These are phyloP conservation scores for Lentinula sp. DNA, from an alignment of 768 basidiomycete genomes.

Conservation along the genomic window DNA sequence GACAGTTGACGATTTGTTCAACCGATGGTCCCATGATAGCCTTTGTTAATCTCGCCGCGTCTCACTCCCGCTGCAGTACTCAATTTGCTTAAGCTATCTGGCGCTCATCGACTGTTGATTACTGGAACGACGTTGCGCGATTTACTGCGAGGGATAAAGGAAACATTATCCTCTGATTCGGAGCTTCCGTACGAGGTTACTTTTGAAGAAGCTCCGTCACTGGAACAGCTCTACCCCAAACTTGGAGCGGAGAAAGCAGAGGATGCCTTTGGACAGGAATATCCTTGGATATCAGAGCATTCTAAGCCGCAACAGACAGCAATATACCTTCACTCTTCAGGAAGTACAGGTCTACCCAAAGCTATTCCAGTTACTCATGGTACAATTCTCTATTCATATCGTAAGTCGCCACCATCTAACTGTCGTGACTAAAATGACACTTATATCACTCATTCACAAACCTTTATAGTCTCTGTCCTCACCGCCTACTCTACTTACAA, in stretches of 20 bases:
- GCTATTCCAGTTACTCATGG: constrained; percentile 13
- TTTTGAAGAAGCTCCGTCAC: constrained; percentile 24
- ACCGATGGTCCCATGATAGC: constrained; percentile 8
- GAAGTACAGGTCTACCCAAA: constrained; percentile 12
- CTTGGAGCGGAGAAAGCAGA: constrained; percentile 14
- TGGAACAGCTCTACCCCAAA: constrained; percentile 25
- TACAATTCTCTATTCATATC: constrained; percentile 11
- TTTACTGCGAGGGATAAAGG: constrained; percentile 10
- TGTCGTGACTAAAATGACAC: too few relatives aligned
- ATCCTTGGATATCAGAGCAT: background rate
- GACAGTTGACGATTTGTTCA: background rate
- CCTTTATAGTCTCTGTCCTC: background rate
- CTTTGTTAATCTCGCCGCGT: constrained; percentile 17
- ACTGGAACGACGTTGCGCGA: constrained; percentile 3
- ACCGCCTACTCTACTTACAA: background rate
- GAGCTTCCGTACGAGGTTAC: background rate
- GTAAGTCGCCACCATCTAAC: background rate
- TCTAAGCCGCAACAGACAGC: constrained; percentile 8
- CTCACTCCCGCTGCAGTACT: constrained; percentile 15
- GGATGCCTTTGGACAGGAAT: constrained; percentile 15
- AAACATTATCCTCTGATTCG: background rate
- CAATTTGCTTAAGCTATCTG: constrained; percentile 13
- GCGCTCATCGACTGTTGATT: constrained; percentile 15
- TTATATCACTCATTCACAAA: background rate
- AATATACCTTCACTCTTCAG: constrained; percentile 1